Conservation (phyloP, 1,284 basidiomycete genomes). For the Apiotrichum gracile region DNA sequence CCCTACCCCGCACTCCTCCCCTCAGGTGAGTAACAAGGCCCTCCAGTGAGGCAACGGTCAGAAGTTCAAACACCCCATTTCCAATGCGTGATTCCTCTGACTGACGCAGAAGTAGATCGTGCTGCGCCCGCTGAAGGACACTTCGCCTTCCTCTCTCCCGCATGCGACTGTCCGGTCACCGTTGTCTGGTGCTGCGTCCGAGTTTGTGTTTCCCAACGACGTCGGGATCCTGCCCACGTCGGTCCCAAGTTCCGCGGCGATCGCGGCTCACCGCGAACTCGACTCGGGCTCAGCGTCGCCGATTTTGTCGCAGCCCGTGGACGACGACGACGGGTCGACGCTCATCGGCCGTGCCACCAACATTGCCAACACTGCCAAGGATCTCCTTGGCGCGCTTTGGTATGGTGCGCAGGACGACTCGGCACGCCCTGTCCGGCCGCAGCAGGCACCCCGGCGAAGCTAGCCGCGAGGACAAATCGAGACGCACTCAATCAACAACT, state of each 20-base stretch:
- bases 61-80: not conserved
- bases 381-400: slow-evolving; percentile 47
- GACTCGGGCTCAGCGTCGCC: not conserved
- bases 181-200: not conserved
- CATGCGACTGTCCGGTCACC: slow-evolving; percentile 23
- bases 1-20: slow-evolving; percentile 49
- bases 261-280: too few species aligned
- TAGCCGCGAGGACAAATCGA: not conserved
- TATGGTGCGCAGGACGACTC: slow-evolving; percentile 28
- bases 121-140: slow-evolving; percentile 41
- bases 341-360: slow-evolving; percentile 46
- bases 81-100: slow-evolving; percentile 13
- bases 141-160: slow-evolving; percentile 42
- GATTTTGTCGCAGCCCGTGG: slow-evolving; percentile 14
- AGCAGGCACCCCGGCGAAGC: not conserved
- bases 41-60: not conserved
- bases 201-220: not conserved
- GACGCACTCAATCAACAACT: not conserved
- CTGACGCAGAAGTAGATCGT: slow-evolving; percentile 37
- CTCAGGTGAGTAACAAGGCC: slow-evolving; percentile 38
- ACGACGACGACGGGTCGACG: slow-evolving; percentile 36
- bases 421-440: not conserved
- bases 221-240: not conserved
- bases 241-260: too few species aligned
- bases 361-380: slow-evolving; percentile 47